phyloP scores from a whole-genome alignment of 352 stramenopile genomes.

The Phytopythium litorale region DNA sequence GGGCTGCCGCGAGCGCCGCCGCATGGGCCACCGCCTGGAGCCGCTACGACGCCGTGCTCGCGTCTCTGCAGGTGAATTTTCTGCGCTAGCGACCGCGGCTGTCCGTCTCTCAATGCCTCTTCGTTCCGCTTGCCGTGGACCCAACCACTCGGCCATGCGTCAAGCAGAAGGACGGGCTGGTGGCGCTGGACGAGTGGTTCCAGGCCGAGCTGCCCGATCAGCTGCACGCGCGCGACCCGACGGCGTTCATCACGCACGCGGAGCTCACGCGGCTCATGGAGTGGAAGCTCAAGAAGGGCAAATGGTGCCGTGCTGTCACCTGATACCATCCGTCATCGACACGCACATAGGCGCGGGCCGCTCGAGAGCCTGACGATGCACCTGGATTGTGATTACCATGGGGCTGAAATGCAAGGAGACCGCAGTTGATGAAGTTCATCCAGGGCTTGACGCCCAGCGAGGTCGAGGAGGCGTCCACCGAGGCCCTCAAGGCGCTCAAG shows the following conservation, averaged over 20 bases:
- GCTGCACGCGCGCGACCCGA: conserved; percentile 43
- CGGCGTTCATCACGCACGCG: conserved; percentile 41
- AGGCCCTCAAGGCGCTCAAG: conserved; percentile 32
- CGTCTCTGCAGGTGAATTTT: conserved; percentile 27
- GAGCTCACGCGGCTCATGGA: conserved; percentile 70
- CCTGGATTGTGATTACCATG: background rate
- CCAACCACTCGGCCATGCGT: background rate
- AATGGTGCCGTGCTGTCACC: conserved; percentile 36
- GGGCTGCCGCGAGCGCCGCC: conserved; percentile 15
- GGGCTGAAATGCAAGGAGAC: conserved; percentile 17
- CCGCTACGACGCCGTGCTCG: conserved; percentile 38
- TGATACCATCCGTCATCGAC: background rate
- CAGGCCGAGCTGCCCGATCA: conserved; percentile 30
- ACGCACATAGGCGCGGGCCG: background rate
- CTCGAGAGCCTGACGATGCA: background rate
- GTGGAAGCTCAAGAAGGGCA: conserved; percentile 85
- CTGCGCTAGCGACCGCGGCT: background rate
- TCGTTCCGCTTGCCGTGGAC: background rate
- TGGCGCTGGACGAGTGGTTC: conserved; percentile 59
- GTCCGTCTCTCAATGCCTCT: conserved; percentile 1
- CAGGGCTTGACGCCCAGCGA: conserved; percentile 33
- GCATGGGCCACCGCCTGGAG: conserved; percentile 34
- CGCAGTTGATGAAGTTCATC: conserved; percentile 74
- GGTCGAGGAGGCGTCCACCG: conserved; percentile 41
- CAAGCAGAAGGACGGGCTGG: conserved; percentile 50